These are phyloP conservation scores for Galerina marginata DNA, from an alignment of 768 basidiomycete genomes.

Conservation along the genomic window DNA sequence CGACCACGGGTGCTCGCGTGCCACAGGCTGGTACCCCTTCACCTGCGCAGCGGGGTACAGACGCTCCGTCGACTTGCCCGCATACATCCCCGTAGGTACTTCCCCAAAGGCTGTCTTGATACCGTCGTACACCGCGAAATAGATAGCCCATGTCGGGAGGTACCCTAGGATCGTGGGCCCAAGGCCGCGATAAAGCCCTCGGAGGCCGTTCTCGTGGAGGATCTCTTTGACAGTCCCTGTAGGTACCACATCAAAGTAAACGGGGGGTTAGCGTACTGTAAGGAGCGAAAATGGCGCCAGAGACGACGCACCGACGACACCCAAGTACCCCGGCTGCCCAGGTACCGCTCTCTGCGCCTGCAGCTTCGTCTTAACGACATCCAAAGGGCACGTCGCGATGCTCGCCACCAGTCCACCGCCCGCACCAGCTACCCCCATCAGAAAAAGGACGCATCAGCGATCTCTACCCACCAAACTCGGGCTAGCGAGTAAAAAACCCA, in stretches of 20 bases:
- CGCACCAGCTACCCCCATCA: slow-evolving; percentile 72
- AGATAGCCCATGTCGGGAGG: slow-evolving; percentile 98
- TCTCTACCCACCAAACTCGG: not conserved
- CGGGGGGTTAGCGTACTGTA: slow-evolving; percentile 3
- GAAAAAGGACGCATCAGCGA: not conserved
- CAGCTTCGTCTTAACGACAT: slow-evolving; percentile 96
- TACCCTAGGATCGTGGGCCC: slow-evolving; percentile 97
- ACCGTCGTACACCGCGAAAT: slow-evolving; percentile 96
- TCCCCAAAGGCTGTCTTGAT: slow-evolving; percentile 87
- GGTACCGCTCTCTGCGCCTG: slow-evolving; percentile 86
- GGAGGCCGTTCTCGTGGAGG: slow-evolving; percentile 71
- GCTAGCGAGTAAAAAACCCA: slow-evolving; percentile 37
- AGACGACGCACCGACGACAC: slow-evolving; percentile 66
- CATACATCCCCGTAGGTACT: slow-evolving; percentile 47
- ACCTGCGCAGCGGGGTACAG: slow-evolving; percentile 84
- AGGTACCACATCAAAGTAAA: slow-evolving; percentile 1
- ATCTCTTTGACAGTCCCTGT: slow-evolving; percentile 47
- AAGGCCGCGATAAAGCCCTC: slow-evolving; percentile 95
- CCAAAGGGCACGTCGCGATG: slow-evolving; percentile 94
- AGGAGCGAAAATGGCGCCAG: not conserved
- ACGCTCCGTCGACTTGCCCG: slow-evolving; percentile 41
- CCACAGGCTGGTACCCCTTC: slow-evolving; percentile 83
- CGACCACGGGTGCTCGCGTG: slow-evolving; percentile 84
- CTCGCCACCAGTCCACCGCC: slow-evolving; percentile 93
- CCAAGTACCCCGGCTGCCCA: slow-evolving; percentile 77